A percentile compares a stretch with the other conserved stretches of the same genome.
These are phyloP conservation scores for Phenoliferia sp. DNA, from an alignment of 1,284 basidiomycete species.

Conservation along the genomic window DNA sequence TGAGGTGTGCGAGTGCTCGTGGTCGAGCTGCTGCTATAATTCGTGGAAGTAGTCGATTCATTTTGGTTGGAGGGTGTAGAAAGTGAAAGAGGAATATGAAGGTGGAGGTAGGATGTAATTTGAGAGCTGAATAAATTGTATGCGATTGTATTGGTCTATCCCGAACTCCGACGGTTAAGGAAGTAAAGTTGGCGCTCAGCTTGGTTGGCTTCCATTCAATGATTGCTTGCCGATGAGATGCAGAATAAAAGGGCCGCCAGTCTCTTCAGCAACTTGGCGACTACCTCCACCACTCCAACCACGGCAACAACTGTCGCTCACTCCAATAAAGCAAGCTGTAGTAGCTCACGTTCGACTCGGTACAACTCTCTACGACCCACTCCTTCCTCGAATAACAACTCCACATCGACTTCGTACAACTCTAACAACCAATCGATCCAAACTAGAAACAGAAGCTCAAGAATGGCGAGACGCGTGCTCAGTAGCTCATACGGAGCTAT, in stretches of 20 bases:
- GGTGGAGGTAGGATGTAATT: no score
- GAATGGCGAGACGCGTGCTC: background rate
- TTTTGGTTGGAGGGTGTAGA: no score
- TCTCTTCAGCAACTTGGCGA: background rate
- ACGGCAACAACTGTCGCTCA: background rate
- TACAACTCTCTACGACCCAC: no score
- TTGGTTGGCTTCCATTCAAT: background rate
- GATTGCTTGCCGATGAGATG: background rate
- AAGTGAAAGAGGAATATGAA: no score
- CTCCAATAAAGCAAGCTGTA: background rate
- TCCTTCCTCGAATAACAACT: background rate
- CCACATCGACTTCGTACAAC: background rate
- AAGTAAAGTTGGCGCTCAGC: no score
- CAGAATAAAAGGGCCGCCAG: background rate
- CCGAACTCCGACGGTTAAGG: no score
- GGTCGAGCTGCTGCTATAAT: no score
- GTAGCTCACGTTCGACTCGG: no score
- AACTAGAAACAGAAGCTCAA: background rate
- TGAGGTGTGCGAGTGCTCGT: no score
- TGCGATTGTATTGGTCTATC: no score
- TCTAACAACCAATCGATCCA: background rate
- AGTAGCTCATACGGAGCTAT: background rate
- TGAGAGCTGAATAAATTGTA: no score
- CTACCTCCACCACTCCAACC: background rate
- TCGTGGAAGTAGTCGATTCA: no score